These are phyloP conservation scores for Myotisia sp. DNA, from an alignment of 2,329 filamentous ascomycete species.

Conservation along the genomic window DNA sequence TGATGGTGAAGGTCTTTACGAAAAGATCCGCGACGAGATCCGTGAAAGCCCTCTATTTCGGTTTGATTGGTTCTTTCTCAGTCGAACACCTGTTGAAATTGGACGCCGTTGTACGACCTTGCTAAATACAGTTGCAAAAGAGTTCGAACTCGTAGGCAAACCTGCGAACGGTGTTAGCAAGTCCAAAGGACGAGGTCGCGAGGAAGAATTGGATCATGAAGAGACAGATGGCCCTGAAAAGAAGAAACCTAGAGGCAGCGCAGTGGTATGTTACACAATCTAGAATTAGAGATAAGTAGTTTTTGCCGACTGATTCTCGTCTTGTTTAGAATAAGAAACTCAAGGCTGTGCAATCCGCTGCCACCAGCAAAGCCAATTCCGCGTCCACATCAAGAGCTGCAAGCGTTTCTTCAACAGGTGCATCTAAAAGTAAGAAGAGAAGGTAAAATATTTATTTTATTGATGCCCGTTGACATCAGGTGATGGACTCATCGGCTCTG, in stretches of 20 bases:
- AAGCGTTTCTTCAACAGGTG: conserved; percentile 63
- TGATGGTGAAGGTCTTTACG: conserved; percentile 78
- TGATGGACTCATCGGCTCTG: no score
- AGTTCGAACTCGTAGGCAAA: conserved; percentile 56
- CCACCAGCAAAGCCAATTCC: conserved; percentile 58
- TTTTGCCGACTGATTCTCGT: conserved; percentile 17
- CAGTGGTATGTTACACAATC: conserved; percentile 51
- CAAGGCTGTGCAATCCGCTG: conserved; percentile 65
- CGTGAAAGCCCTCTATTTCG: conserved; percentile 87
- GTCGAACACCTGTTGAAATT: conserved; percentile 82
- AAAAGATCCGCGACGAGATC: conserved; percentile 93
- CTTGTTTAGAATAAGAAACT: conserved; percentile 69
- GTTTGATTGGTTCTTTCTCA: conserved; percentile 99
- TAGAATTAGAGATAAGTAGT: no score
- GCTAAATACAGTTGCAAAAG: conserved; percentile 83
- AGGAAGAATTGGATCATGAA: conserved; percentile 70
- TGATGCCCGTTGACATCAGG: no score
- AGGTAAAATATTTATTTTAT: no score
- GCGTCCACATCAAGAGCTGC: conserved; percentile 68
- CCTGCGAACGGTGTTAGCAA: conserved; percentile 50
- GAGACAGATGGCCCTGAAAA: conserved; percentile 72
- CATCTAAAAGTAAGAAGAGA: conserved; percentile 12
- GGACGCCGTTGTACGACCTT: conserved; percentile 85
- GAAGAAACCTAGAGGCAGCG: conserved; percentile 83
- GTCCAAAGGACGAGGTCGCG: conserved; percentile 41